Conservation (phyloP, 768 basidiomycete genomes). For the Amanita polypyramis region DNA sequence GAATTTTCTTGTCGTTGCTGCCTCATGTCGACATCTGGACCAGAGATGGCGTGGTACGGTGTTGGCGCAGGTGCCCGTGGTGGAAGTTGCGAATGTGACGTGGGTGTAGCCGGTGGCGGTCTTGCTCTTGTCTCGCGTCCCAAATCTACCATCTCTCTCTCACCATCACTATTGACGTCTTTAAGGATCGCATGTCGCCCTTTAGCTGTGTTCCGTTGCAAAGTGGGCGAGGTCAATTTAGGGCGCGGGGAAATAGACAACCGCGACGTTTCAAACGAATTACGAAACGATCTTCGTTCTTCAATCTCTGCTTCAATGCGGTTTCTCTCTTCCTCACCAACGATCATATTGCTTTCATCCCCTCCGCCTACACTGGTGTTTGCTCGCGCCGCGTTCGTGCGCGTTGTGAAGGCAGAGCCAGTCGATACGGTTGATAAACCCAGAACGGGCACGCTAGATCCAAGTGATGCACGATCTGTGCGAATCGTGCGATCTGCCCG, state of each 20-base stretch:
- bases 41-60: slow-evolving; percentile 20
- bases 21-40: slow-evolving; percentile 5
- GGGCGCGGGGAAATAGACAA: slow-evolving; percentile 5
- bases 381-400: slow-evolving; percentile 1
- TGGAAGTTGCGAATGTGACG: neutral
- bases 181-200: neutral
- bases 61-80: slow-evolving; percentile 27
- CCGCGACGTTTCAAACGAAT: slow-evolving; percentile 1
- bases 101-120: slow-evolving; percentile 2
- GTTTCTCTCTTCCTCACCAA: slow-evolving; percentile 49
- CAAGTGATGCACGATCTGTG: slow-evolving; percentile 44
- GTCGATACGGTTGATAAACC: neutral
- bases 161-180: neutral
- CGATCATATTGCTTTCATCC: slow-evolving; percentile 18
- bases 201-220: neutral
- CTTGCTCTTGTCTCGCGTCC: neutral
- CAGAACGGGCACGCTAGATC: slow-evolving; percentile 18
- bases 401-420: slow-evolving; percentile 1
- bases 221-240: neutral
- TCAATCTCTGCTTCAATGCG: slow-evolving; percentile 58
- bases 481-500: slow-evolving; percentile 35
- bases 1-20: neutral
- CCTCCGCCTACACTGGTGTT: neutral
- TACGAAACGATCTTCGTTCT: slow-evolving; percentile 44
- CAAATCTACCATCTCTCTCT: neutral